Conservation (phyloP, 306 rosid genomes). For the Vicia sativa region DNA sequence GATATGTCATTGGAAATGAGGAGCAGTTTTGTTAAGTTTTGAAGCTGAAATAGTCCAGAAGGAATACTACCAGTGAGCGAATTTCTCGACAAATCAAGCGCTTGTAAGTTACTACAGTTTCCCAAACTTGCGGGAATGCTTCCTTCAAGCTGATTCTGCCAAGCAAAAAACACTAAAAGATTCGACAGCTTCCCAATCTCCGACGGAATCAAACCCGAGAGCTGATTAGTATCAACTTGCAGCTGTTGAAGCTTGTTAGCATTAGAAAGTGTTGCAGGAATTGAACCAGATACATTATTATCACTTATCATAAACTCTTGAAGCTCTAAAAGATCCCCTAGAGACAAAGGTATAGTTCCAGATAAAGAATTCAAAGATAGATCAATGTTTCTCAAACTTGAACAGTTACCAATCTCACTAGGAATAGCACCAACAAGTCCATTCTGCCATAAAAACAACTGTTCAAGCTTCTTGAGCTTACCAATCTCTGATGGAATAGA, state of each 20-base stretch:
- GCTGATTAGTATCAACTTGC: slow-evolving; percentile 89
- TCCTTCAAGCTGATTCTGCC: slow-evolving; percentile 96
- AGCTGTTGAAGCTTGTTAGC: slow-evolving; percentile 66
- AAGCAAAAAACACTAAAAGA: slow-evolving; percentile 75
- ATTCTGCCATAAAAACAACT: slow-evolving; percentile 85
- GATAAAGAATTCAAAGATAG: slow-evolving; percentile 83
- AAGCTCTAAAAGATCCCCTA: slow-evolving; percentile 60
- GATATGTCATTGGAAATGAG: slow-evolving; percentile 87
- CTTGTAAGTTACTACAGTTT: slow-evolving; percentile 63
- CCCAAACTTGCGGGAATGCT: slow-evolving; percentile 74
- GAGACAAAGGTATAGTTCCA: slow-evolving; percentile 74
- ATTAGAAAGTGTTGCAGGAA: slow-evolving; percentile 73
- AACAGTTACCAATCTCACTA: slow-evolving; percentile 79
- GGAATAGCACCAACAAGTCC: slow-evolving; percentile 74
- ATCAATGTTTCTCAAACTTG: slow-evolving; percentile 75
- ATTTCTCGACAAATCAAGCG: slow-evolving; percentile 83
- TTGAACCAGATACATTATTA: slow-evolving; percentile 86
- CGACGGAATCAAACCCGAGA: slow-evolving; percentile 84
- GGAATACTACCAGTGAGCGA: slow-evolving; percentile 80
- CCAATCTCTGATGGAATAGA: slow-evolving; percentile 82
- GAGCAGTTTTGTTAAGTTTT: slow-evolving; percentile 80
- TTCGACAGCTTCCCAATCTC: slow-evolving; percentile 70
- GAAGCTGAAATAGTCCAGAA: slow-evolving; percentile 70
- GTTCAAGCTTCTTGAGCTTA: slow-evolving; percentile 73
- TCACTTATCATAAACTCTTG: slow-evolving; percentile 91